Conservation (phyloP, 1,284 basidiomycete genomes). For the Microbotryum intermedium region DNA sequence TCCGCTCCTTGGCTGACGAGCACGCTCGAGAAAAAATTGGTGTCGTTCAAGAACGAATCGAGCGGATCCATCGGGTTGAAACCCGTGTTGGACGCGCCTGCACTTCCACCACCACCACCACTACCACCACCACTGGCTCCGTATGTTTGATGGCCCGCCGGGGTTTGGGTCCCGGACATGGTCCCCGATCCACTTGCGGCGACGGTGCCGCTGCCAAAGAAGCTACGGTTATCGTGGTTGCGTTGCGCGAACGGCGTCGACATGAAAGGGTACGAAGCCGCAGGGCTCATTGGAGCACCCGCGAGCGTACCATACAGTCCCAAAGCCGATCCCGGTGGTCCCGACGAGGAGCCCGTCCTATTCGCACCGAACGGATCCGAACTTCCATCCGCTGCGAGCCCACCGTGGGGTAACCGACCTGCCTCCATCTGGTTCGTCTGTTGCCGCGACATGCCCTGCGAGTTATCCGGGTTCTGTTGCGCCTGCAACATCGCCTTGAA, state of each 20-base stretch:
- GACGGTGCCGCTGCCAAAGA: not conserved
- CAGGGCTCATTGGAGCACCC: not conserved
- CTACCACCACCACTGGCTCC: too few species aligned
- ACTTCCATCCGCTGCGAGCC: too few species aligned
- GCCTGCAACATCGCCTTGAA: slow-evolving; percentile 6
- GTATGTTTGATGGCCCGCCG: not conserved
- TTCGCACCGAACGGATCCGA: too few species aligned
- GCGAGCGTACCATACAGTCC: slow-evolving; percentile 6
- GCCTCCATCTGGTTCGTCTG: too few species aligned
- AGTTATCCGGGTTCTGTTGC: too few species aligned
- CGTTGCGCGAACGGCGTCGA: slow-evolving; percentile 11
- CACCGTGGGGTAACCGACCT: too few species aligned
- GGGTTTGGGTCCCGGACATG: slow-evolving; percentile 11
- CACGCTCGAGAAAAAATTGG: slow-evolving; percentile 13
- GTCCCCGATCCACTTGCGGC: not conserved
- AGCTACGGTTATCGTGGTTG: not conserved
- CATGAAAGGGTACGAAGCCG: not conserved
- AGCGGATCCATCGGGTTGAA: not conserved
- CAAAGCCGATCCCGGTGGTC: not conserved
- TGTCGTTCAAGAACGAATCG: slow-evolving; percentile 12
- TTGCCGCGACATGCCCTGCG: too few species aligned
- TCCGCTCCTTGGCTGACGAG: slow-evolving; percentile 6
- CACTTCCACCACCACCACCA: not conserved
- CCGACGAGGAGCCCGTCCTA: too few species aligned
- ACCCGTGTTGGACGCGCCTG: not conserved